Percentiles rank a stretch among this genome's conserved stretches.
phyloP scores from a whole-genome alignment of 2,329 filamentous ascomycete species.

The Colletotrichum plurivorum region DNA sequence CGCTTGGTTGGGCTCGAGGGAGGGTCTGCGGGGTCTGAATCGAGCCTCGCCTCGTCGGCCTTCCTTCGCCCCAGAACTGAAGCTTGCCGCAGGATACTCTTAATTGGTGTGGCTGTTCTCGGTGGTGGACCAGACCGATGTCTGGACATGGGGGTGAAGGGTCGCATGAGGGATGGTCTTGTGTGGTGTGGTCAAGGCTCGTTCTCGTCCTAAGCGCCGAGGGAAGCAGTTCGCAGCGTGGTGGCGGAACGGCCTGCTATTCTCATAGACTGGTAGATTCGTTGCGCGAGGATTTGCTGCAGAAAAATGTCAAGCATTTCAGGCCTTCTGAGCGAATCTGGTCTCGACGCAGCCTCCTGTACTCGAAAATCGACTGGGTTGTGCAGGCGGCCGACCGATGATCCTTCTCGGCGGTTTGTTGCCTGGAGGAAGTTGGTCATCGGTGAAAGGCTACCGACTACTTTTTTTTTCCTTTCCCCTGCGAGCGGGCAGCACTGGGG shows the following conservation, averaged over 20 bases:
- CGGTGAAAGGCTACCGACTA: constrained; percentile 9
- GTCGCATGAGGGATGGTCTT: constrained; percentile 47
- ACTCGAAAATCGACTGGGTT: constrained; percentile 6
- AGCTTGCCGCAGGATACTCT: constrained; percentile 67
- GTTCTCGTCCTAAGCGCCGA: constrained; percentile 5
- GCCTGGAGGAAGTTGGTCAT: constrained; percentile 24
- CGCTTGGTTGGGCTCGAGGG: constrained; percentile 65
- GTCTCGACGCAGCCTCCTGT: constrained; percentile 1
- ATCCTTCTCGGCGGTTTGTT: constrained; percentile 29
- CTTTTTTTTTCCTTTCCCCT: constrained; percentile 16
- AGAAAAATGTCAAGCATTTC: constrained; percentile 45
- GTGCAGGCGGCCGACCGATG: constrained; percentile 16
- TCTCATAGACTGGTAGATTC: constrained; percentile 44
- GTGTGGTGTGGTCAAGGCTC: constrained; percentile 13
- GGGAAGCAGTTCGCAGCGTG: too few species aligned
- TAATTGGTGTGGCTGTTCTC: constrained; percentile 59
- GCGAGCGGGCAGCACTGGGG: background rate
- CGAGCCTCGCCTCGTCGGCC: constrained; percentile 58
- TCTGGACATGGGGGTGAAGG: constrained; percentile 53
- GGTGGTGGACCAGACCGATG: constrained; percentile 50
- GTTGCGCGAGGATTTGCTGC: constrained; percentile 40
- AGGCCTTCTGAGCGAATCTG: background rate
- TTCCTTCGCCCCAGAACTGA: constrained; percentile 61
- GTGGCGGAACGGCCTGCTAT: constrained; percentile 38
- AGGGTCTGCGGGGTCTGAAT: constrained; percentile 53